Conservation (phyloP, 2,329 filamentous ascomycete genomes). For the Drechslerella dactyloides region DNA sequence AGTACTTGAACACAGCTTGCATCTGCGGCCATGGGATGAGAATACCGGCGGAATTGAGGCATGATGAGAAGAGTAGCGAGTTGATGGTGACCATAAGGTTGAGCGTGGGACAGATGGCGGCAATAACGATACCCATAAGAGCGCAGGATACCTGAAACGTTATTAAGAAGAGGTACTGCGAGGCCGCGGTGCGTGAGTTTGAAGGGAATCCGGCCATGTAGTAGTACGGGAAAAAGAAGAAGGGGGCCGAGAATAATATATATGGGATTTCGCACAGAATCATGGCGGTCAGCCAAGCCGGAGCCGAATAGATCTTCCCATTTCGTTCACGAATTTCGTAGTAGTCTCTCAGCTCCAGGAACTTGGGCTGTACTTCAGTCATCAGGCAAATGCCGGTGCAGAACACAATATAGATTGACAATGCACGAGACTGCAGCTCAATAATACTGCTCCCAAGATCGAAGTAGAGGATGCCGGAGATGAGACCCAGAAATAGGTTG, state of each 20-base stretch:
- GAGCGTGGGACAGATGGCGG: slow-evolving; percentile 75
- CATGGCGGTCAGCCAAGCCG: slow-evolving; percentile 76
- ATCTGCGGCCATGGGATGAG: slow-evolving; percentile 71
- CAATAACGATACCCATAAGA: slow-evolving; percentile 81
- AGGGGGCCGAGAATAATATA: slow-evolving; percentile 68
- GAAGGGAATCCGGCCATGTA: slow-evolving; percentile 74
- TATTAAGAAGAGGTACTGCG: slow-evolving; percentile 78
- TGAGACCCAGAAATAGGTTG: slow-evolving; percentile 53
- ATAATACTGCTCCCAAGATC: slow-evolving; percentile 69
- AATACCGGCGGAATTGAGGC: slow-evolving; percentile 77
- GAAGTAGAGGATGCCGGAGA: slow-evolving; percentile 64
- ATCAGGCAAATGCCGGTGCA: slow-evolving; percentile 76
- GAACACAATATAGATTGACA: slow-evolving; percentile 71
- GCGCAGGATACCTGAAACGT: slow-evolving; percentile 64
- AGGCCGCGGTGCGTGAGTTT: slow-evolving; percentile 71
- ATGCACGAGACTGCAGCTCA: slow-evolving; percentile 79
- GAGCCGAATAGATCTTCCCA: slow-evolving; percentile 76
- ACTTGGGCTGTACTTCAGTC: slow-evolving; percentile 74
- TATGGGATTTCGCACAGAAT: slow-evolving; percentile 75
- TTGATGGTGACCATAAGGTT: slow-evolving; percentile 57
- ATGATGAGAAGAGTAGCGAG: slow-evolving; percentile 82
- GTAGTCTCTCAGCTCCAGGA: slow-evolving; percentile 73
- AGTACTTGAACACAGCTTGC: slow-evolving; percentile 75
- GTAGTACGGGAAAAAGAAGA: slow-evolving; percentile 81
- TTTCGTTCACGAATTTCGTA: slow-evolving; percentile 78